Evolutionary conservation across 495 filamentous ascomycete genomes (phyloP).

Genomic region (Neohortaea acidophila): DNA sequence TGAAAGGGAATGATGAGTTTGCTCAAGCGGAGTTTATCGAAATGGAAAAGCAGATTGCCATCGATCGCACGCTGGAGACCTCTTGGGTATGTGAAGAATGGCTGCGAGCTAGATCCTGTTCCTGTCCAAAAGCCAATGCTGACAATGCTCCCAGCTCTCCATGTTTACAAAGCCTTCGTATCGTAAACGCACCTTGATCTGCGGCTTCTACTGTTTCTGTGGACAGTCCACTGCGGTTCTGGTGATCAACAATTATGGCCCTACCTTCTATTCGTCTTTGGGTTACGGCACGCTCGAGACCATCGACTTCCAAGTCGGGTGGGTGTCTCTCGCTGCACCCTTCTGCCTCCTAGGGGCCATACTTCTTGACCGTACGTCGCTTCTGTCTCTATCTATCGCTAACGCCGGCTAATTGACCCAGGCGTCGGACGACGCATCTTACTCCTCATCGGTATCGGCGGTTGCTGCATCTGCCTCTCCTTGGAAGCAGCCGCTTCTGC

Average conservation of each 20-base stretch:
- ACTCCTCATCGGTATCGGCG: slow-evolving; percentile 19
- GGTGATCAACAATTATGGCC: slow-evolving; percentile 24
- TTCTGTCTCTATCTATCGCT: too few species aligned
- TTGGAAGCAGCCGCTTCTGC: too few species aligned
- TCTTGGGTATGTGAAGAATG: too few species aligned
- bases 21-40: slow-evolving; percentile 16
- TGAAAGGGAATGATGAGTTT: slow-evolving; percentile 10
- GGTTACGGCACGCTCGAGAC: slow-evolving; percentile 18
- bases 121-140: too few species aligned
- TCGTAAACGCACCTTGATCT: slow-evolving; percentile 18
- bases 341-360: too few species aligned
- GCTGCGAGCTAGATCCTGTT: too few species aligned
- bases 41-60: slow-evolving; percentile 17
- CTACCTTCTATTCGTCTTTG: slow-evolving; percentile 19
- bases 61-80: slow-evolving; percentile 14
- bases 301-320: too few species aligned
- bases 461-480: slow-evolving; percentile 9
- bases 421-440: slow-evolving; percentile 21
- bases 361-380: too few species aligned
- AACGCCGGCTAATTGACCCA: too few species aligned
- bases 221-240: slow-evolving; percentile 20
- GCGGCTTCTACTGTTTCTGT: slow-evolving; percentile 17
- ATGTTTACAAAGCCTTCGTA: slow-evolving; percentile 19
- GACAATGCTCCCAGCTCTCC: too few species aligned
- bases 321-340: too few species aligned